phyloP scores from a whole-genome alignment of 2,329 filamentous ascomycete genomes.

The Drechslerella dactyloides region DNA sequence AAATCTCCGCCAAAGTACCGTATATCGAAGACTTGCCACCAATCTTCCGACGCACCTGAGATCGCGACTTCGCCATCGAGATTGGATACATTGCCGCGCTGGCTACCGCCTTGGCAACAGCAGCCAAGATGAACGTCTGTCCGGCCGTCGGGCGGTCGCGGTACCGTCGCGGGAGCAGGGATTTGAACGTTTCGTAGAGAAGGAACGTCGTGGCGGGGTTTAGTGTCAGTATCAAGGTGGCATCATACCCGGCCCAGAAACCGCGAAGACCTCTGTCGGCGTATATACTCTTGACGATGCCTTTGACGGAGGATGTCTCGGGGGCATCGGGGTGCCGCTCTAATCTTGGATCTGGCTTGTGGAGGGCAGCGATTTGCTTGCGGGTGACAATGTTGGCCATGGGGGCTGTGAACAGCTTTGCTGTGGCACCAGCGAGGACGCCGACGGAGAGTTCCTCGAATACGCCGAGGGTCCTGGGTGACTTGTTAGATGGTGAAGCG shows the following conservation, averaged over 20 bases:
- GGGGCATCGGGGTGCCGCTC: slow-evolving; percentile 47
- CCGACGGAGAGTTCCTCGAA: slow-evolving; percentile 77
- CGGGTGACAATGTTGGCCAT: slow-evolving; percentile 81
- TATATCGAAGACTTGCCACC: slow-evolving; percentile 38
- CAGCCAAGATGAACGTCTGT: slow-evolving; percentile 72
- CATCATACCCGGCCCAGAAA: slow-evolving; percentile 88
- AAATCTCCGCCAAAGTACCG: slow-evolving; percentile 58
- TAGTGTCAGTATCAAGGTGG: slow-evolving; percentile 77
- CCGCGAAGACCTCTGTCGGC: slow-evolving; percentile 74
- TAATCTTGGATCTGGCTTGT: slow-evolving; percentile 26
- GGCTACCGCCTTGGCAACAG: slow-evolving; percentile 77
- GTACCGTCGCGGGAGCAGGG: slow-evolving; percentile 62
- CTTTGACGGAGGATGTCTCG: slow-evolving; percentile 58
- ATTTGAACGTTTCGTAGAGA: slow-evolving; percentile 74
- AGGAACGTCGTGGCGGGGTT: slow-evolving; percentile 89
- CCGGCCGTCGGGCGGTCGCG: slow-evolving; percentile 60
- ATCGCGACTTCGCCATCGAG: slow-evolving; percentile 79
- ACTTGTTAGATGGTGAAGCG: slow-evolving; percentile 53
- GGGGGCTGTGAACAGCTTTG: slow-evolving; percentile 78
- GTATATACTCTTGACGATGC: slow-evolving; percentile 69
- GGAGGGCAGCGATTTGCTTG: slow-evolving; percentile 70
- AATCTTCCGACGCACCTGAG: slow-evolving; percentile 67
- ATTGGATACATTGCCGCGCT: slow-evolving; percentile 83
- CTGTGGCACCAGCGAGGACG: slow-evolving; percentile 74
- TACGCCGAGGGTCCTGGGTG: slow-evolving; percentile 63